Evolutionary conservation across 768 basidiomycete genomes (phyloP), one percentile per base, ranked within the genome.

Genomic region (Xerocomus brunneocitrinus): DNA sequence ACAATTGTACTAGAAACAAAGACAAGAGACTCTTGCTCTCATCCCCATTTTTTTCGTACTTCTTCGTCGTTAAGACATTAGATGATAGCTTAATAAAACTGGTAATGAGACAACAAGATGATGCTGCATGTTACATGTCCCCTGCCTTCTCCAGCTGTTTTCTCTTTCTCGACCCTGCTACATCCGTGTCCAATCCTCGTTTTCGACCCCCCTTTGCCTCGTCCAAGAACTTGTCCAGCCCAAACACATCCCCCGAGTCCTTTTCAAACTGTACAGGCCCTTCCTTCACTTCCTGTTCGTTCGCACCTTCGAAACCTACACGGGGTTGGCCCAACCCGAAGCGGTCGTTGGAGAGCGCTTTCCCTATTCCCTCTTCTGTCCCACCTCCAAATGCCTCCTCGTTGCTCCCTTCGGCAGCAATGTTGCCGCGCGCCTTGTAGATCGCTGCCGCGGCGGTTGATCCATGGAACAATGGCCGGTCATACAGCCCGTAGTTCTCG

Each of bases 241-340:
- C 95, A 66, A 98, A 98, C 19, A 98, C 92, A 78, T 98, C 95
- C n/a, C 84, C 81, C 1, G 88, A 84, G 64, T 99, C 95, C 75
- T 98, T 97, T 77, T 99, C 97, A 65, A 99, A 99, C 65, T 98
- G 93, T 39, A 99, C 97, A 24, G 97, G 97, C 1, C 97, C 97
- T 63, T 92, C 90, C 52, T 85, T 75, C 27, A 87, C 78, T 66
- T 94, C 93, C 67, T 89, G 89, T 19, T 89, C 87, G 38, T 76
- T 77, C 13, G 95, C 90, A 45, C 95, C 95, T 67, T 95, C 92
- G 65, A 98, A 98, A 24, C 95, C 94, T 60, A 89, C 77, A 53
- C 78, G 77, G 4, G 89, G 85, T 57, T 84, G 84, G 16, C 95
- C 97, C 22, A 99, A 75, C 25, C 84, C 86, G 68, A 98, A 99